phyloP scores from a whole-genome alignment of 2,329 filamentous ascomycete genomes.

The Metarhizium guizhouense region DNA sequence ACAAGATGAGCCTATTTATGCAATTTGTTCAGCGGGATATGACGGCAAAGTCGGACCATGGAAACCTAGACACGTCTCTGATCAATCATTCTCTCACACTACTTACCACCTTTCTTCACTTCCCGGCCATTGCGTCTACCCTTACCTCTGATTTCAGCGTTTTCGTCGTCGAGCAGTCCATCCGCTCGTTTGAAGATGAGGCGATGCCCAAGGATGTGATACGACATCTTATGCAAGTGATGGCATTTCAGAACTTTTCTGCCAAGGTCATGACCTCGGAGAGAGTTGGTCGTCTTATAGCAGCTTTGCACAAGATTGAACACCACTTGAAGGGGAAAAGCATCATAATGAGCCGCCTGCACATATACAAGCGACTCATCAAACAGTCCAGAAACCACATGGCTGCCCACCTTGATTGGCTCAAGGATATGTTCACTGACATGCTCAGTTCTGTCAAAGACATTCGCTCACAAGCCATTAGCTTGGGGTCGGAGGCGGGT shows the following conservation, averaged over 20 bases:
- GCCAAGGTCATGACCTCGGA: conserved; percentile 63
- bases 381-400: conserved; percentile 64
- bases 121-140: conserved; percentile 58
- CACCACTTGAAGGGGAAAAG: conserved; percentile 70
- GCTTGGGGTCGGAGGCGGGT: conserved; percentile 62
- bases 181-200: conserved; percentile 61
- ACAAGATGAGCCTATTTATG: conserved; percentile 68
- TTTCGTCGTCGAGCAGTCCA: conserved; percentile 74
- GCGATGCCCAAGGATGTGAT: conserved; percentile 66
- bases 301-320: conserved; percentile 62
- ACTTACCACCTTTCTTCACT: conserved; percentile 67
- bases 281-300: conserved; percentile 61
- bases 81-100: conserved; percentile 71
- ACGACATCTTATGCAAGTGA: conserved; percentile 70
- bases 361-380: conserved; percentile 70
- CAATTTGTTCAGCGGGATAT: conserved; percentile 83
- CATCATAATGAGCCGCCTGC: conserved; percentile 66
- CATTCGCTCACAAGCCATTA: conserved; percentile 64
- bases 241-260: conserved; percentile 73
- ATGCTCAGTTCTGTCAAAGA: conserved; percentile 74
- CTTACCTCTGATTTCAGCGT: conserved; percentile 70
- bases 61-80: conserved; percentile 57
- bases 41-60: conserved; percentile 46
- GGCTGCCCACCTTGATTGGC: conserved; percentile 65
- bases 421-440: conserved; percentile 71